Conservation (phyloP, 2,329 filamentous ascomycete genomes). For the Periconia digitata region DNA sequence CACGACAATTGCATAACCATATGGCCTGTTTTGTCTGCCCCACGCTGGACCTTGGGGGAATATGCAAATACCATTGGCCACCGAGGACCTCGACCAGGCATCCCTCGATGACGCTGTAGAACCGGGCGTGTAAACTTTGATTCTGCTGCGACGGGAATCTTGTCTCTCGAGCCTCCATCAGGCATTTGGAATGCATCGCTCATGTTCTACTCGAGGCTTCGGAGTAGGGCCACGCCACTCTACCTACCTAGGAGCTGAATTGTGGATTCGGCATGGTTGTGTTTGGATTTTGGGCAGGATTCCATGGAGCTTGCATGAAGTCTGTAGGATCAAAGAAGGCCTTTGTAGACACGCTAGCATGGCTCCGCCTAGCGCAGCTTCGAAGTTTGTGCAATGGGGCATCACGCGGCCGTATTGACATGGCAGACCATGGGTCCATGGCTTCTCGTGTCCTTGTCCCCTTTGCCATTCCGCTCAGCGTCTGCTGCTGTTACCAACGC, state of each 20-base stretch:
- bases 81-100: neutral
- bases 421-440: no score
- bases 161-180: no score
- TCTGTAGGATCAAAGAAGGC: neutral
- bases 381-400: no score
- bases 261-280: neutral
- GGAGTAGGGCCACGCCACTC: no score
- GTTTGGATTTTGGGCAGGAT: neutral
- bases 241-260: neutral
- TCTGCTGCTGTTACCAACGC: no score
- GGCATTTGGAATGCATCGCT: no score
- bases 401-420: no score
- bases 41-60: constrained; percentile 12
- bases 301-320: neutral
- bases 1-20: constrained; percentile 10
- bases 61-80: constrained; percentile 3
- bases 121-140: neutral
- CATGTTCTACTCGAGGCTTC: no score
- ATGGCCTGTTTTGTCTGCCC: constrained; percentile 23
- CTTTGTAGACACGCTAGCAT: neutral
- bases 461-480: no score
- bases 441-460: no score
- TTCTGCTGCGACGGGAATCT: neutral
- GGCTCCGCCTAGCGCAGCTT: neutral
- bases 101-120: neutral